Evolutionary conservation across 192 early-diverging fungal species (phyloP).

Genomic region (Fimicolochytrium jonesii): DNA sequence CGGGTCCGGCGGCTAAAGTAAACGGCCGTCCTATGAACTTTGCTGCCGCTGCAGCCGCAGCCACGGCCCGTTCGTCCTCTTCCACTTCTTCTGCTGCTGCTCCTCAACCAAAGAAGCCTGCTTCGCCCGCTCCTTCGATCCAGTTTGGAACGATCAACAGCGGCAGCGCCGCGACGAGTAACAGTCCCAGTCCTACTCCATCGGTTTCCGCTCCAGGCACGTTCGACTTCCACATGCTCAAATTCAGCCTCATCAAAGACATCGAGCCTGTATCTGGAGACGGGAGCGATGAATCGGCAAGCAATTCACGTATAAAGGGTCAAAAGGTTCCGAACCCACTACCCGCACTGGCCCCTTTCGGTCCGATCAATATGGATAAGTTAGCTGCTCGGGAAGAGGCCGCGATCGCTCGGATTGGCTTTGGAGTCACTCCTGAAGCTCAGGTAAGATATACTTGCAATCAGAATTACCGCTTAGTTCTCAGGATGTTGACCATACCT

Average conservation of each 20-base stretch:
- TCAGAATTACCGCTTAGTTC: too few relatives aligned
- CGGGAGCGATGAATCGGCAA: neutral
- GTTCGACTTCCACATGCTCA: slow-evolving; percentile 36
- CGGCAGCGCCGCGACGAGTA: neutral
- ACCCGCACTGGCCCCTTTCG: slow-evolving; percentile 21
- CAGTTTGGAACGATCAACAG: too few relatives aligned
- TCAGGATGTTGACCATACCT: neutral
- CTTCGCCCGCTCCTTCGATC: slow-evolving; percentile 1
- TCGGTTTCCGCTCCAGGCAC: neutral
- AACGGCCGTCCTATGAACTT: slow-evolving; percentile 12
- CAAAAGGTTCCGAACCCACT: slow-evolving; percentile 4
- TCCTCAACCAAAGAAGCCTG: neutral
- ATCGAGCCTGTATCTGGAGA: neutral
- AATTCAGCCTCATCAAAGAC: slow-evolving; percentile 24
- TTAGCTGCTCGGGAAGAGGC: slow-evolving; percentile 8
- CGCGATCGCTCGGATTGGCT: slow-evolving; percentile 30
- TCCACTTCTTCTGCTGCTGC: neutral
- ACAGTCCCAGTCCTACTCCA: neutral
- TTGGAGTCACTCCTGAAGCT: slow-evolving; percentile 33
- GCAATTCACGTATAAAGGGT: neutral
- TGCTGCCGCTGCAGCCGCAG: slow-evolving; percentile 17
- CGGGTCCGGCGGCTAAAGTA: too few relatives aligned
- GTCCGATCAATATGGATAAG: slow-evolving; percentile 24
- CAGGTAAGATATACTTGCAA: too few relatives aligned
- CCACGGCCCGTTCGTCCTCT: neutral